Evolutionary conservation across 2,329 filamentous ascomycete genomes (phyloP).

Genomic region (Domatiomyces globalis): DNA sequence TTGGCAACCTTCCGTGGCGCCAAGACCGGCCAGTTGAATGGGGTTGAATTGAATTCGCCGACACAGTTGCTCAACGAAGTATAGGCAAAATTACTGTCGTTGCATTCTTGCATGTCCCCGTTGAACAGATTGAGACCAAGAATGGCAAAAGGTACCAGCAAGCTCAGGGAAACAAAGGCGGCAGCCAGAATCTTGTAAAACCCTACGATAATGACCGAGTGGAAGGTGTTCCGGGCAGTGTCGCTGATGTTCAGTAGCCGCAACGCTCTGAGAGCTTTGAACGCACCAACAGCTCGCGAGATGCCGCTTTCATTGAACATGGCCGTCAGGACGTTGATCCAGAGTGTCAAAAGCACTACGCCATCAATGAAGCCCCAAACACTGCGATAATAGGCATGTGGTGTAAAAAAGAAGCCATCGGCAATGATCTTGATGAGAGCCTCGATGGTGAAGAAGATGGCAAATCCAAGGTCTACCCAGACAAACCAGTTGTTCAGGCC

Average conservation of each 20-base stretch:
- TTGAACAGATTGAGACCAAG: slow-evolving; percentile 90
- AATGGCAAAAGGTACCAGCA: slow-evolving; percentile 91
- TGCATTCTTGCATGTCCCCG: slow-evolving; percentile 66
- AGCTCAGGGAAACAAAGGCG: slow-evolving; percentile 82
- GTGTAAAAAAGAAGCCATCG: slow-evolving; percentile 90
- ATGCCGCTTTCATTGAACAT: slow-evolving; percentile 69
- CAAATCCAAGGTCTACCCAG: slow-evolving; percentile 84
- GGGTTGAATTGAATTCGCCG: slow-evolving; percentile 63
- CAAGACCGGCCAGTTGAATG: slow-evolving; percentile 72
- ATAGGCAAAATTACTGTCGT: slow-evolving; percentile 44
- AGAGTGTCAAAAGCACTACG: slow-evolving; percentile 78
- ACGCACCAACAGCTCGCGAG: slow-evolving; percentile 82
- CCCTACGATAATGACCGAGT: slow-evolving; percentile 85
- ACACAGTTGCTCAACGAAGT: slow-evolving; percentile 54
- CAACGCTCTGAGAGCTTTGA: slow-evolving; percentile 87
- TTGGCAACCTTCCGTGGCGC: slow-evolving; percentile 71
- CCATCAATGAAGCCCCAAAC: slow-evolving; percentile 96
- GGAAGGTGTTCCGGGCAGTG: slow-evolving; percentile 88
- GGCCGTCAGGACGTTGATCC: slow-evolving; percentile 83
- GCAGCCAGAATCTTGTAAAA: slow-evolving; percentile 89
- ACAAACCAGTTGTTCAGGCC: slow-evolving; percentile 77
- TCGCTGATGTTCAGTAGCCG: slow-evolving; percentile 90
- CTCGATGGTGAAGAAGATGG: slow-evolving; percentile 70
- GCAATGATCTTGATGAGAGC: slow-evolving; percentile 85
- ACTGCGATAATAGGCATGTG: slow-evolving; percentile 90